Base-by-base conservation (phyloP, 106 monocot genomes). In the Chionographis japonica region DNA sequence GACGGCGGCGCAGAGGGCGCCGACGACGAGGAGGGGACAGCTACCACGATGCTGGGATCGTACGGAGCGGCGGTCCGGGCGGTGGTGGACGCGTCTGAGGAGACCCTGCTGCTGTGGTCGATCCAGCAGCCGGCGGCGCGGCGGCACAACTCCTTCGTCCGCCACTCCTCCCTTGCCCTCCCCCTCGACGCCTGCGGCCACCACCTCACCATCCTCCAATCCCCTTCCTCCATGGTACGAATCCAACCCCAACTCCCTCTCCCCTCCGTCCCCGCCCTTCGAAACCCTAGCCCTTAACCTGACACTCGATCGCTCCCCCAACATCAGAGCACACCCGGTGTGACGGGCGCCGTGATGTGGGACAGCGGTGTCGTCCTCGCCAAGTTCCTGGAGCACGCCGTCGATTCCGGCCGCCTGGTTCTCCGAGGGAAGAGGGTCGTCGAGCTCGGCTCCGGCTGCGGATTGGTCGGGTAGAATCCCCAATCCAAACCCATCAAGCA, bases 291-390 rank as follows among this genome's bases (percentile, higher is more conserved):
- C 12, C 12, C 18, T 41, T 60, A 40, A n/a, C 18, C 9, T 13
- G 18, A 39, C 8, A 4, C 4, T 19, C 41, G 8, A 10, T 17
- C 63, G n/a, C 12, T 38, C 3, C 6, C 6, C 15, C 38, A 6
- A 60, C 40, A 57, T 40, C 54, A 94, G 87, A 81, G 81, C 75
- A 74, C 72, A 12, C 84, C 89, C 4, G 97, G 92, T 1, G 97
- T 97, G 56, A 97, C 97, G 8, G 97, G 97, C 37, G 97, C 92
- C 2, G 97, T 98, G 62, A 81, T 87, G 85, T 98, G 97, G 97
- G 97, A 98, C 77, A 93, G 92, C 61, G 97, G 90, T 4, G 62
- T 98, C 11, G 81, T 98, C 12, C 92, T 93, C 39, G 89, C 81
- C n/a, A 93, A 93, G 75, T 93, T 98, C 75, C 42, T 98, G 56